phyloP scores from a whole-genome alignment of 345 rosid genomes.

The Gossypium stocksii region DNA sequence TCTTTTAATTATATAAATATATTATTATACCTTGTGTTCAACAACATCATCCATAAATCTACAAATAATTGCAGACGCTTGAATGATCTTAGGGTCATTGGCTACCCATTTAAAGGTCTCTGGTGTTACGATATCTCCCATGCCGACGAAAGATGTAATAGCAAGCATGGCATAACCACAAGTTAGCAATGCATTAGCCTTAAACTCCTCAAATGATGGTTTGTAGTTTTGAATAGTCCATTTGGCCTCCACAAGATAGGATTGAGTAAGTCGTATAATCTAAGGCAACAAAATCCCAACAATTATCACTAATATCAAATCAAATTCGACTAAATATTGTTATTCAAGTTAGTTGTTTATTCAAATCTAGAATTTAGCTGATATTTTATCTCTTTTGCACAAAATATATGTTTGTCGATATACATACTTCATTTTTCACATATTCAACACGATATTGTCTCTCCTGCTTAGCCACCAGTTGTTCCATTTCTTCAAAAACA shows the following conservation, averaged over 20 bases:
- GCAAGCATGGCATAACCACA: constrained; percentile 15
- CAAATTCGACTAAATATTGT: too few relatives aligned
- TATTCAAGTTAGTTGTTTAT: too few relatives aligned
- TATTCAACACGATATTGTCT: constrained; percentile 17
- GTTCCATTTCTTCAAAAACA: constrained; percentile 28
- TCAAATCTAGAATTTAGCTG: too few relatives aligned
- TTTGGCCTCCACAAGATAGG: constrained; percentile 26
- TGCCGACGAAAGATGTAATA: constrained; percentile 20
- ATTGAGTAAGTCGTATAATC: constrained; percentile 21
- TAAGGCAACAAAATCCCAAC: neutral
- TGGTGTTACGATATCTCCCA: constrained; percentile 21
- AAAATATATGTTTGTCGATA: neutral
- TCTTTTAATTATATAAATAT: neutral
- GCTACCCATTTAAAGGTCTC: constrained; percentile 24
- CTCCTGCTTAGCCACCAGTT: constrained; percentile 14
- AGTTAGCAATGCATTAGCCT: constrained; percentile 16
- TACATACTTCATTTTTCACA: constrained; percentile 28
- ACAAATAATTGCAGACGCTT: constrained; percentile 16
- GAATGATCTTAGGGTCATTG: constrained; percentile 17
- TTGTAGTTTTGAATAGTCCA: constrained; percentile 22
- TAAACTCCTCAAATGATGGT: constrained; percentile 29
- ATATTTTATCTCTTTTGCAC: neutral
- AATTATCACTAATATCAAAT: neutral
- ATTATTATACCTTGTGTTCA: constrained; percentile 6
- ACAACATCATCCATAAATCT: constrained; percentile 33